Percentiles rank a stretch among this genome's conserved stretches.
These are phyloP conservation scores for Eruca vesicaria DNA, from an alignment of 441 rosid species.

Conservation along the genomic window DNA sequence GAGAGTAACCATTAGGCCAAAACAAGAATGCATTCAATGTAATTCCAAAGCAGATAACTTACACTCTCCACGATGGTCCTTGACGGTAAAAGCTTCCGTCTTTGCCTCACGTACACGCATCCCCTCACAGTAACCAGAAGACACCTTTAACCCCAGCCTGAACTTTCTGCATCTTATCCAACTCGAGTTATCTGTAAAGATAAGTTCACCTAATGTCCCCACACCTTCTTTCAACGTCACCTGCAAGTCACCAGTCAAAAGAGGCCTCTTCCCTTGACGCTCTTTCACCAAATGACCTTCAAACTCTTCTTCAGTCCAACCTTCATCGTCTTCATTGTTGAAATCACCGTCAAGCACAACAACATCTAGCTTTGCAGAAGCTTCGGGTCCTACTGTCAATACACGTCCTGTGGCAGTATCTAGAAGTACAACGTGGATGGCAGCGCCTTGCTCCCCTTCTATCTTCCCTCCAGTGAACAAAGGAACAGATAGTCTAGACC, in stretches of 20 bases:
- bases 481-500: constrained; percentile 76
- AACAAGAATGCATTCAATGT: neutral
- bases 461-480: constrained; percentile 90
- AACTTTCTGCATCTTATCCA: constrained; percentile 93
- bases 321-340: constrained; percentile 69
- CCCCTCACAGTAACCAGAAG: constrained; percentile 62
- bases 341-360: constrained; percentile 93
- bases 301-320: constrained; percentile 79
- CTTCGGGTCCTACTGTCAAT: constrained; percentile 71
- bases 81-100: constrained; percentile 89
- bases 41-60: constrained; percentile 26
- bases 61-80: constrained; percentile 95
- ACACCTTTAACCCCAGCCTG: constrained; percentile 77
- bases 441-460: constrained; percentile 87
- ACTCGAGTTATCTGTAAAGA: constrained; percentile 88
- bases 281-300: constrained; percentile 79
- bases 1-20: neutral
- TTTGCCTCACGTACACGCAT: constrained; percentile 81
- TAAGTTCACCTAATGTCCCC: constrained; percentile 81
- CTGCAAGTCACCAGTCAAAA: constrained; percentile 75
- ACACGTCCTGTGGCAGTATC: constrained; percentile 60
- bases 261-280: constrained; percentile 87
- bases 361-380: constrained; percentile 64
- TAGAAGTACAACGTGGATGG: constrained; percentile 63
- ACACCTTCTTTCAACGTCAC: constrained; percentile 84